Percentiles rank a stretch among this genome's conserved stretches.
Conservation (phyloP, 2,329 filamentous ascomycete genomes). For the Aotearoamyces nothofagi region DNA sequence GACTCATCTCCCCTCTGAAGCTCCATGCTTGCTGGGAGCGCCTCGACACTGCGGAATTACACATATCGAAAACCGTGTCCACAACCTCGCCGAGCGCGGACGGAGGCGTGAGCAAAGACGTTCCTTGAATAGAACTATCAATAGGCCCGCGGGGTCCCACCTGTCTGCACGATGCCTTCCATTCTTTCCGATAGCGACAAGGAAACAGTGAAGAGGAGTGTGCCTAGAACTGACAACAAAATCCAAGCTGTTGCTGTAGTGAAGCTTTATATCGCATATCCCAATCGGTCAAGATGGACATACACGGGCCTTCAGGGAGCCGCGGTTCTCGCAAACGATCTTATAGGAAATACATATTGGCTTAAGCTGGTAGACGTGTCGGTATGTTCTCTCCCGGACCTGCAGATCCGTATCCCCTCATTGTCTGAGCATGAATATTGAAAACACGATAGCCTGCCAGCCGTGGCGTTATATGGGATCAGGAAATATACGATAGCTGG, state of each 20-base stretch:
- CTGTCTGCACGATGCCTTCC: too few relatives aligned
- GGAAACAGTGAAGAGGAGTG: conserved; percentile 85
- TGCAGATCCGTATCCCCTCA: not conserved
- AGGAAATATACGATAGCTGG: conserved; percentile 94
- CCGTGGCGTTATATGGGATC: conserved; percentile 86
- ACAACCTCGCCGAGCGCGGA: too few relatives aligned
- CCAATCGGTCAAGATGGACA: conserved; percentile 74
- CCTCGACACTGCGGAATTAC: too few relatives aligned
- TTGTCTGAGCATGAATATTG: conserved; percentile 6
- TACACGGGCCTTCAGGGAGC: conserved; percentile 91
- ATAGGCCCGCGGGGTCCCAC: too few relatives aligned
- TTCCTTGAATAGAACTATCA: too few relatives aligned
- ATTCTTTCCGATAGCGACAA: conserved; percentile 85
- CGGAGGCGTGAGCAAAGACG: too few relatives aligned
- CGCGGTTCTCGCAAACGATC: conserved; percentile 78
- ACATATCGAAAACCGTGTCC: too few relatives aligned
- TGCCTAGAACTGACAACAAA: conserved; percentile 92
- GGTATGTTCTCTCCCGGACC: conserved; percentile 34
- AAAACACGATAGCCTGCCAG: conserved; percentile 42
- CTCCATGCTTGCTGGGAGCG: too few relatives aligned
- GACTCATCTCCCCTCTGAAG: too few relatives aligned
- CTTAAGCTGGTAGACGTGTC: conserved; percentile 95
- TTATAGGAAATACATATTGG: conserved; percentile 94
- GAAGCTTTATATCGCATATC: conserved; percentile 84
- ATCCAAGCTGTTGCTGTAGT: conserved; percentile 92